These are phyloP conservation scores for Jaminaea rosea DNA, from an alignment of 1,284 basidiomycete species.

Conservation along the genomic window DNA sequence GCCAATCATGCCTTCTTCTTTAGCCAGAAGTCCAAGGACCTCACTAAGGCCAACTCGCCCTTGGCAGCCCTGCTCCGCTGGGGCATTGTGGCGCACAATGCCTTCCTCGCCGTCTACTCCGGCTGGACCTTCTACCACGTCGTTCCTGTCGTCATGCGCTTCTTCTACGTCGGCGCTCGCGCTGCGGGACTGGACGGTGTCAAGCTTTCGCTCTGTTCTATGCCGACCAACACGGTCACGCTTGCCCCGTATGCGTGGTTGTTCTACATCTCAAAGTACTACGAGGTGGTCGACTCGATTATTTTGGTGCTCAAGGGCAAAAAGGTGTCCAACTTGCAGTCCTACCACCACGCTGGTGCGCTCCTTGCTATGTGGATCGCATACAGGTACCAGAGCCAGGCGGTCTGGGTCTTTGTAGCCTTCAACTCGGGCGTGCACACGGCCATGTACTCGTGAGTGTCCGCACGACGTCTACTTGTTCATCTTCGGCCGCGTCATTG, in stretches of 20 bases:
- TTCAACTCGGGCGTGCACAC: slow-evolving; percentile 43
- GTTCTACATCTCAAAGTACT: slow-evolving; percentile 45
- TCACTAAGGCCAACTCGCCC: slow-evolving; percentile 13
- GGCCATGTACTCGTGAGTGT: no score
- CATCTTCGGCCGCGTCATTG: neutral
- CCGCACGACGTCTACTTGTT: slow-evolving; percentile 16
- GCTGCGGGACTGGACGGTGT: slow-evolving; percentile 23
- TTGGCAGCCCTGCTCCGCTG: slow-evolving; percentile 12
- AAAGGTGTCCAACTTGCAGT: slow-evolving; percentile 40
- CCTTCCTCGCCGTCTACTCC: slow-evolving; percentile 26
- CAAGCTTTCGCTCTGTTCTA: slow-evolving; percentile 45
- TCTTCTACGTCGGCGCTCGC: slow-evolving; percentile 25
- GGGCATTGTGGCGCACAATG: slow-evolving; percentile 31
- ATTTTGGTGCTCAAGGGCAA: slow-evolving; percentile 47
- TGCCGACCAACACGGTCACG: slow-evolving; percentile 32
- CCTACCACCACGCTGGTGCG: slow-evolving; percentile 42
- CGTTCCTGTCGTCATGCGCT: slow-evolving; percentile 22
- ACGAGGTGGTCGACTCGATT: slow-evolving; percentile 43
- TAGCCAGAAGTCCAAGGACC: slow-evolving; percentile 14
- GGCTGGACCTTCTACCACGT: slow-evolving; percentile 27
- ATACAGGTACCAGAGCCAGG: slow-evolving; percentile 33
- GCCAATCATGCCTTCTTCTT: slow-evolving; percentile 18
- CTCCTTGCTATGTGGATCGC: slow-evolving; percentile 47
- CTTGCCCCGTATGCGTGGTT: slow-evolving; percentile 39
- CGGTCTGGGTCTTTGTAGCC: slow-evolving; percentile 37